Evolutionary conservation across 2,329 filamentous ascomycete species (phyloP), one percentile per base, ranked within the genome.

Genomic region (Alternaria consortialis): DNA sequence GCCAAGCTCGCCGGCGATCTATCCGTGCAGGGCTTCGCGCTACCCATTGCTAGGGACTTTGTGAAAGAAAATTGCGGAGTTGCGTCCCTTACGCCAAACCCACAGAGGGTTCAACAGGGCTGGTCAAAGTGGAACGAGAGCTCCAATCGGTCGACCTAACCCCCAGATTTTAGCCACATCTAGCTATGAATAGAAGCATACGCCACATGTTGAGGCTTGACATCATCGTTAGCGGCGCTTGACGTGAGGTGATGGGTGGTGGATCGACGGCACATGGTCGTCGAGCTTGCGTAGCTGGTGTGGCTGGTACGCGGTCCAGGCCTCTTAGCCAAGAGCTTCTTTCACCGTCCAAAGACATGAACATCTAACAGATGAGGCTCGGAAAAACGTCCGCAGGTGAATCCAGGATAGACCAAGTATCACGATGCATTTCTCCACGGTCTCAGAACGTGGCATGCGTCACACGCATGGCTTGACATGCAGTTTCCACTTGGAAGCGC

Each of bases 261-360:
- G 25, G 40, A 52, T 52, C 53, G 23, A 40, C 57, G 29, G 44
- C 36, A 50, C 23, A 56, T 42, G 27, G 32, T 53, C 39, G 39
- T 47, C 31, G 29, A 51, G 58, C 56, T 68, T 65, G 65, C 65
- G 63, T 34, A 53, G 32, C 20, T 40, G 8, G 29, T 54, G 52
- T 58, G 57, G 54, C 50, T 60, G 44, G 37, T 61, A 54, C 27
- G 40, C 54, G 51, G 48, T 59, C 43, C 43, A 44, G 42, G 7
- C 56, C 25, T 17, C 25, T 25, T 15, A n/a, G 56, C 51, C 56
- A 58, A 48, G 51, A 25, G 46, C 20, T n/a, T n/a, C 13, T 48
- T 36, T 36, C 13, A 36, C 32, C 20, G 32, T 50, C 46, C 31
- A 50, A 17, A 37, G 56, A 43, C 39, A 46, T 53, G 37, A 15